A percentile compares a stretch with the other conserved stretches of the same genome.
Evolutionary conservation across 2,329 filamentous ascomycete genomes (phyloP).

Genomic region (Fusarium brachygibbosum): DNA sequence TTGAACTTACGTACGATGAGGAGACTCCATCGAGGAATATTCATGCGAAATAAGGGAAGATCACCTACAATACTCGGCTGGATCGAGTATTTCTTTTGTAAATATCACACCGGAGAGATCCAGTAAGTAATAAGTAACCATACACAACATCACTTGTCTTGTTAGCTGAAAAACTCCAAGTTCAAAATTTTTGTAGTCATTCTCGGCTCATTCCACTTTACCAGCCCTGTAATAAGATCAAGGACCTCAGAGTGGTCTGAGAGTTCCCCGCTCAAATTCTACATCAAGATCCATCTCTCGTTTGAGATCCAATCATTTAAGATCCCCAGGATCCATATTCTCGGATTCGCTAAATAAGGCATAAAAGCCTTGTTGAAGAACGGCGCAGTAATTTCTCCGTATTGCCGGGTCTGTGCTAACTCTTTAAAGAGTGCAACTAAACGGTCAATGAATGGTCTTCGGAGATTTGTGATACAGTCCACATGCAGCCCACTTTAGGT

Average conservation of each 20-base stretch:
- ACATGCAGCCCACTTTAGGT: not conserved
- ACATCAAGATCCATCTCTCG: not conserved
- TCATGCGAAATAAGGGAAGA: not conserved
- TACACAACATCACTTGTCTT: not conserved
- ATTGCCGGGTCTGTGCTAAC: not conserved
- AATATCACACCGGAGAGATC: too few species aligned
- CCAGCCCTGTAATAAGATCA: not conserved
- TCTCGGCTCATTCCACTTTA: not conserved
- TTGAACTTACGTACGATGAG: slow-evolving; percentile 13
- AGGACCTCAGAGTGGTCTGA: not conserved
- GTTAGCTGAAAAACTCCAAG: not conserved
- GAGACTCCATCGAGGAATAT: not conserved
- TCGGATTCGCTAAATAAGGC: not conserved
- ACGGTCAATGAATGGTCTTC: not conserved
- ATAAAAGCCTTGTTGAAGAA: not conserved
- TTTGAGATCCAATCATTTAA: not conserved
- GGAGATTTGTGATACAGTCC: not conserved
- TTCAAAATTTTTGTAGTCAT: accelerated
- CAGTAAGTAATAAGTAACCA: too few species aligned
- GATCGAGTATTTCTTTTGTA: not conserved
- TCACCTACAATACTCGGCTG: not conserved
- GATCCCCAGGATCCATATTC: not conserved
- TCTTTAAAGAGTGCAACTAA: not conserved
- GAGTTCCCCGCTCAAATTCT: not conserved
- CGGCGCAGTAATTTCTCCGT: not conserved